Evolutionary conservation across 345 rosid genomes (phyloP).

Genomic region (Pistacia integerrima): DNA sequence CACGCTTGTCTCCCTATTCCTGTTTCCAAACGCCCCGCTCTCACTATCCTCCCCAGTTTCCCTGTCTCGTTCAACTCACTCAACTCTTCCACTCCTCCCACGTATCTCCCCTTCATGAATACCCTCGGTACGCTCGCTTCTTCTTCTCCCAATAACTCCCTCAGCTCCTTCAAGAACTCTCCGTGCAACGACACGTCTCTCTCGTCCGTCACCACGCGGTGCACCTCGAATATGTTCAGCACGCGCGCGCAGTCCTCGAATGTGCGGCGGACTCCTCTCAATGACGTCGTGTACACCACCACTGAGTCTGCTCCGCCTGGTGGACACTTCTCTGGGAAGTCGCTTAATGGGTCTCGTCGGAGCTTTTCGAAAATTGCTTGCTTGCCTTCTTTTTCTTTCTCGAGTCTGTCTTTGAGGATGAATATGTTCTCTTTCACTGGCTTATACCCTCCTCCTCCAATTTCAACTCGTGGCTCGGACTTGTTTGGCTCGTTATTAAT

Average conservation of each 20-base stretch:
- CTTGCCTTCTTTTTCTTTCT: constrained; percentile 75
- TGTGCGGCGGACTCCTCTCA: constrained; percentile 83
- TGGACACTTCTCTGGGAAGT: constrained; percentile 75
- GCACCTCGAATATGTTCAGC: constrained; percentile 52
- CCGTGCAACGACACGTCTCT: constrained; percentile 87
- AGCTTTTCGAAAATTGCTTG: constrained; percentile 36
- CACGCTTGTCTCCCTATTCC: constrained; percentile 75
- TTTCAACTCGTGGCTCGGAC: constrained; percentile 21
- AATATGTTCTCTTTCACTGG: constrained; percentile 75
- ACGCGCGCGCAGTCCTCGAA: constrained; percentile 69
- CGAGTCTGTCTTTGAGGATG: constrained; percentile 54
- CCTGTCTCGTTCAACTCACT: constrained; percentile 72
- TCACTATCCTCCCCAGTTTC: constrained; percentile 62
- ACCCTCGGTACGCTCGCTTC: constrained; percentile 67
- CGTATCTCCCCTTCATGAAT: constrained; percentile 78
- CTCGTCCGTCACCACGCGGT: constrained; percentile 72
- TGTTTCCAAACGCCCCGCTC: constrained; percentile 62
- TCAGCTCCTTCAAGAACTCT: constrained; percentile 64
- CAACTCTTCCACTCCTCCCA: constrained; percentile 83
- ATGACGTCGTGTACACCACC: constrained; percentile 87
- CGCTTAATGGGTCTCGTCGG: constrained; percentile 70
- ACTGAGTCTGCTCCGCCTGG: constrained; percentile 65
- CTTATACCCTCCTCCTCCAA: constrained; percentile 30
- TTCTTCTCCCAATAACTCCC: constrained; percentile 54
- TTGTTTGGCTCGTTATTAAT: constrained; percentile 9